Evolutionary conservation across 257 asterid genomes (phyloP).

Genomic region (Haberlea rhodopensis): DNA sequence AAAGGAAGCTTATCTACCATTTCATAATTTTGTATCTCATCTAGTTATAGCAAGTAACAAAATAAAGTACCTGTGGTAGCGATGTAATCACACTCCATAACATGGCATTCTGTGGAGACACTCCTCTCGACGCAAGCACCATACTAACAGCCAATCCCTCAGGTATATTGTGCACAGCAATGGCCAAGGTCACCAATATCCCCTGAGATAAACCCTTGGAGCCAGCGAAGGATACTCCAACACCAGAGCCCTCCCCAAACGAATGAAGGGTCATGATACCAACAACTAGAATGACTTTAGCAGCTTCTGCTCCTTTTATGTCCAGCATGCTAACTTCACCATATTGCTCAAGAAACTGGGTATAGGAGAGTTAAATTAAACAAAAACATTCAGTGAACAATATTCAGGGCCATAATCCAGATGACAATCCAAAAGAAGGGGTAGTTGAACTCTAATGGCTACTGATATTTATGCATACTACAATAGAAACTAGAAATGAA

Average conservation of each 20-base stretch:
- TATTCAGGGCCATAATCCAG: background rate
- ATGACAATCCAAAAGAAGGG: background rate
- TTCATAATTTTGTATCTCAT: slow-evolving; percentile 2
- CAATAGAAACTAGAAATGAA: background rate
- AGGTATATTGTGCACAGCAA: slow-evolving; percentile 98
- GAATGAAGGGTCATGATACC: slow-evolving; percentile 99
- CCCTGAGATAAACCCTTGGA: slow-evolving; percentile 96
- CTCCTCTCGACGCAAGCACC: slow-evolving; percentile 98
- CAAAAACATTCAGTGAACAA: slow-evolving; percentile 5
- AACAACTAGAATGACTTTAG: slow-evolving; percentile 88
- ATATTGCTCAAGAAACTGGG: slow-evolving; percentile 85
- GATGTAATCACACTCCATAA: slow-evolving; percentile 95
- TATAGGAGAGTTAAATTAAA: slow-evolving; percentile 5
- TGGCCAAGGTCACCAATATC: slow-evolving; percentile 85
- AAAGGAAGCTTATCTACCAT: background rate
- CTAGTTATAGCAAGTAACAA: background rate
- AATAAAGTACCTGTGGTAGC: slow-evolving; percentile 73
- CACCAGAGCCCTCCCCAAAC: slow-evolving; percentile 99
- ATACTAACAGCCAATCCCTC: slow-evolving; percentile 99
- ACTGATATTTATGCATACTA: background rate
- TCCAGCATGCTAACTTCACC: slow-evolving; percentile 99
- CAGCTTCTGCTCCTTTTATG: slow-evolving; percentile 97
- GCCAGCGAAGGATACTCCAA: slow-evolving; percentile 98
- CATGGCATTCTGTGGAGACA: slow-evolving; percentile 96
- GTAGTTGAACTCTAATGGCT: background rate